Percentiles rank a stretch among this genome's conserved stretches.
Evolutionary conservation across 1,139 yeast genomes (phyloP).

Genomic region (Arxiozyma telluris): DNA sequence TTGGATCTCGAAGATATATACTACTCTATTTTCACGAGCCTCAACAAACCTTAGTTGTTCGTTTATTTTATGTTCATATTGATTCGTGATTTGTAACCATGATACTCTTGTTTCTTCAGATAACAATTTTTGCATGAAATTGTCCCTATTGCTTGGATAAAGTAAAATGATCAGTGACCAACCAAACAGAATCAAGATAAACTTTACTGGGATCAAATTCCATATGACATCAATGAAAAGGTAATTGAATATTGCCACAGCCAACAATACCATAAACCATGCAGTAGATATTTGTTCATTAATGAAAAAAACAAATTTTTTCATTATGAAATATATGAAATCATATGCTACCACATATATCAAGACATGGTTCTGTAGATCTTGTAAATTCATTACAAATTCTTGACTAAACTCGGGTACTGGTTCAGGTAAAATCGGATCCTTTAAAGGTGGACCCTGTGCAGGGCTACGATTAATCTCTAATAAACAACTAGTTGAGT

Average conservation of each 20-base stretch:
- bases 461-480: conserved; percentile 47
- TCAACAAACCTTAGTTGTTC: conserved; percentile 32
- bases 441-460: conserved; percentile 42
- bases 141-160: conserved; percentile 49
- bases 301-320: conserved; percentile 54
- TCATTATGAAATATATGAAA: conserved; percentile 39
- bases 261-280: conserved; percentile 36
- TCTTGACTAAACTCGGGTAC: conserved; percentile 75
- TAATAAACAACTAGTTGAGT: conserved; percentile 11
- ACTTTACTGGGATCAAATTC: conserved; percentile 34
- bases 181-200: conserved; percentile 33
- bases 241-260: conserved; percentile 30
- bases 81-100: conserved; percentile 39
- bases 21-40: conserved; percentile 34
- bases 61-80: conserved; percentile 35
- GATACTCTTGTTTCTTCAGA: conserved; percentile 55
- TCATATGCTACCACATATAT: conserved; percentile 60
- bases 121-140: conserved; percentile 38
- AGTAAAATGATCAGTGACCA: conserved; percentile 45
- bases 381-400: conserved; percentile 69
- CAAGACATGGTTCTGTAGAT: conserved; percentile 76
- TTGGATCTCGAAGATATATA: conserved; percentile 70
- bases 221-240: conserved; percentile 31
- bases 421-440: conserved; percentile 53
- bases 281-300: conserved; percentile 56